Evolutionary conservation across 768 basidiomycete genomes (phyloP), one percentile per base, ranked within the genome.

Genomic region (Gloeopeniophorella convolvens): DNA sequence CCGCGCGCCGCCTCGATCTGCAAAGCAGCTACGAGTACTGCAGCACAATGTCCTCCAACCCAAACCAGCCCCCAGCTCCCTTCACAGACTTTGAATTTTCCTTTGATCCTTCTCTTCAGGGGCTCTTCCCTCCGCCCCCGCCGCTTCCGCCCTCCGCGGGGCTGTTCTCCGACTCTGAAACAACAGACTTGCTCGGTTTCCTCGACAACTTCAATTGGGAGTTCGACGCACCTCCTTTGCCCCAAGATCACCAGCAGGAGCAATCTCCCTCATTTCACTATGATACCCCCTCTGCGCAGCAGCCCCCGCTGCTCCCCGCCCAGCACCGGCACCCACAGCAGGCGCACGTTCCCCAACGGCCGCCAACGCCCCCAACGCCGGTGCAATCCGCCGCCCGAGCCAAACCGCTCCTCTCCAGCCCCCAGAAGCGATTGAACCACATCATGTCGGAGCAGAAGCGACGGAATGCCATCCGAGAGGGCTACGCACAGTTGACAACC

Each of bases 391-490:
- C 34, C 30, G 59, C 71, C 37, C 72, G 74, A 51, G 45, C 74
- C 18, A 89, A 87, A 57, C 74, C 82, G 0, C 76, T 89, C 16
- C 73, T 93, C 21, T 85, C 89, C 5, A 82, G 80, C 4, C 89
- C 89, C 0, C 89, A 94, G 67, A 91, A 92, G 62, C 79, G 90
- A 11, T 77, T 89, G 13, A 92, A 93, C 64, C 90, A 95, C 70
- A 93, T 95, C 72, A 83, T 90, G 78, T 91, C 89, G 6, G 92
- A 95, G 64, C 91, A 95, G 68, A 89, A 89, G 61, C 86, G 92
- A 7, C 81, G 92, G 9, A 94, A 94, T 61, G 87, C 88, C 43
- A 95, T 95, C 58, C 82, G 89, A 34, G 84, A 89, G 55, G 90
- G 90, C 33, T 95, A 93, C 66, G 82, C 88, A 1, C 88, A 91